Evolutionary conservation across 2,329 filamentous ascomycete species (phyloP).

Genomic region (Trichoderma sp.): DNA sequence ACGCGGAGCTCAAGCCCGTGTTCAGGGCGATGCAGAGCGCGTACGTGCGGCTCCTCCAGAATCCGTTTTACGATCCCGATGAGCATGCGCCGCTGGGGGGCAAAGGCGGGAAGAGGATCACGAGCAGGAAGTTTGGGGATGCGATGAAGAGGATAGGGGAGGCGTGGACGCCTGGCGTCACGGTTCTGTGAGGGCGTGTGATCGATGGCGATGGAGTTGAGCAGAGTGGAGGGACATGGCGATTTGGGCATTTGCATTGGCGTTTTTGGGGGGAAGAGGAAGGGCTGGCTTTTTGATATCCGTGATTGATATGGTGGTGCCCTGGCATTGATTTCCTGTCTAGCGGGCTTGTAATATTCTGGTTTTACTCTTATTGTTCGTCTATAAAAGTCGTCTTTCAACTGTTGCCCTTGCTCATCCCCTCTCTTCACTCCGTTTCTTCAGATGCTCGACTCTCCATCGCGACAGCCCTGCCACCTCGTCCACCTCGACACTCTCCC

Average conservation of each 20-base stretch:
- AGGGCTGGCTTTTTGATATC: conserved; percentile 13
- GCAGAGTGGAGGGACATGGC: neutral
- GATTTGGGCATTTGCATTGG: no score
- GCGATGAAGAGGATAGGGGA: conserved; percentile 88
- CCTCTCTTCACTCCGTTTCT: conserved; percentile 32
- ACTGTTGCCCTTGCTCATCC: neutral
- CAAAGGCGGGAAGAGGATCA: conserved; percentile 68
- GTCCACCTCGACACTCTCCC: conserved; percentile 42
- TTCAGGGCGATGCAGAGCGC: conserved; percentile 92
- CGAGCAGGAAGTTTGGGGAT: conserved; percentile 75
- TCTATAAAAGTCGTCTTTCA: neutral
- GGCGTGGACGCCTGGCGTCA: conserved; percentile 75
- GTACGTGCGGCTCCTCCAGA: conserved; percentile 85
- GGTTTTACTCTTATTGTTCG: neutral
- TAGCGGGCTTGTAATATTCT: conserved; percentile 21
- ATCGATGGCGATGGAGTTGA: neutral
- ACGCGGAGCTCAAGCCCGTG: conserved; percentile 86
- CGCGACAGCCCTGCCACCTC: conserved; percentile 46
- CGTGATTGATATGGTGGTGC: conserved; percentile 6
- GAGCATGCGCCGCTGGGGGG: conserved; percentile 67
- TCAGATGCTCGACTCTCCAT: conserved; percentile 43
- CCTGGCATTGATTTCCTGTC: neutral
- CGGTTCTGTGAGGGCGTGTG: conserved; percentile 51
- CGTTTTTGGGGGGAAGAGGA: neutral
- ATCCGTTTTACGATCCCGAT: conserved; percentile 92